Evolutionary conservation across 805 yeast genomes (phyloP).

Genomic region (Candida insectorum): DNA sequence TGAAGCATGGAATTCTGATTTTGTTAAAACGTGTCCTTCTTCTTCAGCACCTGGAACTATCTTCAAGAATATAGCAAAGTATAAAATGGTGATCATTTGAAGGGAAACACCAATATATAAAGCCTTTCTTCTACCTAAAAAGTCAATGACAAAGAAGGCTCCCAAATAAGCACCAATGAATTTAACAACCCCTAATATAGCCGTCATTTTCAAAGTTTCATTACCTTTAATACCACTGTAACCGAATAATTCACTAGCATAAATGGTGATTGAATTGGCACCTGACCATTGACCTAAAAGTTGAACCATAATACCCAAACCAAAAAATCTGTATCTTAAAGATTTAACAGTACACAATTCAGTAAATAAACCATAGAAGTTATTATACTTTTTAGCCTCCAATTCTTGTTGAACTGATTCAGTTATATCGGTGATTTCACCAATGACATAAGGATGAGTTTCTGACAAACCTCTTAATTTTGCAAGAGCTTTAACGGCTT

Average conservation of each 20-base stretch:
- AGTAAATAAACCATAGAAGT: slow-evolving; percentile 31
- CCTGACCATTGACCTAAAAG: slow-evolving; percentile 60
- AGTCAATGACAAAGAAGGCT: slow-evolving; percentile 54
- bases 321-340: slow-evolving; percentile 43
- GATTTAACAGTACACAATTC: slow-evolving; percentile 24
- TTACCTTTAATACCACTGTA: slow-evolving; percentile 45
- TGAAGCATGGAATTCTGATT: slow-evolving; percentile 35
- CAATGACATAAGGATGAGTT: slow-evolving; percentile 47
- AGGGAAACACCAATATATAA: slow-evolving; percentile 47
- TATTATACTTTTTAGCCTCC: slow-evolving; percentile 20
- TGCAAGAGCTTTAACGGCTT: slow-evolving; percentile 37
- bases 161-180: slow-evolving; percentile 44
- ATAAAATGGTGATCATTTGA: slow-evolving; percentile 42
- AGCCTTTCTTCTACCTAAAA: slow-evolving; percentile 49
- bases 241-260: slow-evolving; percentile 51
- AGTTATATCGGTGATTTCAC: slow-evolving; percentile 50
- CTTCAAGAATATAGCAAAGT: slow-evolving; percentile 44
- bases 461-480: slow-evolving; percentile 42
- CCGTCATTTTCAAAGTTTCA: slow-evolving; percentile 44
- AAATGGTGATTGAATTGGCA: slow-evolving; percentile 53
- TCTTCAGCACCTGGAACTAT: slow-evolving; percentile 43
- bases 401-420: slow-evolving; percentile 41
- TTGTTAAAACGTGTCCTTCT: slow-evolving; percentile 22
- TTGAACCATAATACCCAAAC: slow-evolving; percentile 41
- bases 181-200: slow-evolving; percentile 53